phyloP scores from a whole-genome alignment of 805 yeast species.

The Komagataella populi region DNA sequence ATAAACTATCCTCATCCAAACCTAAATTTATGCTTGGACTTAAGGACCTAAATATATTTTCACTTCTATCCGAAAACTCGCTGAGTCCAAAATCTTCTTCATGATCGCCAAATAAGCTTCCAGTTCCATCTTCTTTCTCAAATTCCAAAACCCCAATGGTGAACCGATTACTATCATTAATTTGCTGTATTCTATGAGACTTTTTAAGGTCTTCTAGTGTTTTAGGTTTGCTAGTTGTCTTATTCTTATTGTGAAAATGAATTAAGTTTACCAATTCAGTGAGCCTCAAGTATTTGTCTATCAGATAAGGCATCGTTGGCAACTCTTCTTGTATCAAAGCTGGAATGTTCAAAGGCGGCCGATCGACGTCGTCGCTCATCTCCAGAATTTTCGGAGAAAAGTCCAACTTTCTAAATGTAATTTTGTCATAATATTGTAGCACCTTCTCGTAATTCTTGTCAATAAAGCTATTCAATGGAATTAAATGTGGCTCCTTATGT shows the following conservation, averaged over 20 bases:
- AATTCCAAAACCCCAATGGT: constrained; percentile 19
- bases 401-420: constrained; percentile 59
- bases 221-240: constrained; percentile 7
- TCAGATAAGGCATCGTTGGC: constrained; percentile 56
- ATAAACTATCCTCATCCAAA: constrained; percentile 10
- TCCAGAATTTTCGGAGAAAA: constrained; percentile 38
- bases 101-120: constrained; percentile 24
- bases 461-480: constrained; percentile 57
- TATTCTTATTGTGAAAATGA: constrained; percentile 10
- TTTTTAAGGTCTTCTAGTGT: constrained; percentile 7
- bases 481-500: constrained; percentile 73
- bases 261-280: constrained; percentile 42
- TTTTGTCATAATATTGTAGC: constrained; percentile 53
- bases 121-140: constrained; percentile 11
- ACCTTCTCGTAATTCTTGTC: constrained; percentile 42
- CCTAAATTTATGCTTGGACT: not conserved
- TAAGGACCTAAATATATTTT: not conserved
- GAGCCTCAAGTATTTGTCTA: constrained; percentile 50
- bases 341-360: constrained; percentile 47
- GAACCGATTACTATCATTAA: constrained; percentile 7
- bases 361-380: constrained; percentile 35
- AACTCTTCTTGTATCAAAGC: constrained; percentile 37
- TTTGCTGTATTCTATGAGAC: not conserved
- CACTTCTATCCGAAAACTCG: constrained; percentile 34
- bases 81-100: constrained; percentile 48